Conservation (phyloP, 495 filamentous ascomycete genomes). For the Xanthoparmelia taractica region DNA sequence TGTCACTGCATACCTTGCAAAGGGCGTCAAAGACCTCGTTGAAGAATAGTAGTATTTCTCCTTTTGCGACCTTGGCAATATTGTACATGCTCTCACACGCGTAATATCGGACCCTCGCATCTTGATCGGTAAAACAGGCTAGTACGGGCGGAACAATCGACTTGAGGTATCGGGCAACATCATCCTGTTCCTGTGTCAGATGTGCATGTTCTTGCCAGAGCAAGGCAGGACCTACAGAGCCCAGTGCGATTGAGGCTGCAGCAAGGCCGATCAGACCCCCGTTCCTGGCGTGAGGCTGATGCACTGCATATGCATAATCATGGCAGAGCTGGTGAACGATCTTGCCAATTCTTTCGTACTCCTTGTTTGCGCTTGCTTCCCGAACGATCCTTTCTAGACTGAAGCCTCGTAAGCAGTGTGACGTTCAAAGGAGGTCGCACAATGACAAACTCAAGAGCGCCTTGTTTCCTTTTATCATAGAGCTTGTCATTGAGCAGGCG, state of each 20-base stretch:
- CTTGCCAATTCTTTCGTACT: constrained; percentile 68
- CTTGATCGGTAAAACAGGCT: constrained; percentile 97
- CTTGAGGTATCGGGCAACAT: constrained; percentile 83
- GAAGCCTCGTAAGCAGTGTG: constrained; percentile 19
- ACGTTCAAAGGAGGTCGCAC: neutral
- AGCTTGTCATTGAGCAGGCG: constrained; percentile 94
- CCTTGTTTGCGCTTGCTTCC: constrained; percentile 66
- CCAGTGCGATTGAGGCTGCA: constrained; percentile 91
- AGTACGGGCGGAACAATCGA: constrained; percentile 94
- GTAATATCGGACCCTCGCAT: constrained; percentile 96
- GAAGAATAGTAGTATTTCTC: constrained; percentile 91
- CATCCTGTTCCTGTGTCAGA: constrained; percentile 48
- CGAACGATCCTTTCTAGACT: constrained; percentile 89
- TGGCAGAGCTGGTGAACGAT: constrained; percentile 95
- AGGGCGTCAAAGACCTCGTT: constrained; percentile 97
- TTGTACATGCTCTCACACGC: constrained; percentile 99
- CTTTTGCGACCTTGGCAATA: constrained; percentile 98
- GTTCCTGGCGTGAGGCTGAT: constrained; percentile 95
- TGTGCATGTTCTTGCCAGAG: neutral
- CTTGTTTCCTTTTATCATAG: constrained; percentile 94
- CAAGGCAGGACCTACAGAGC: constrained; percentile 56
- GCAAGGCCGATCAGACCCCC: constrained; percentile 94
- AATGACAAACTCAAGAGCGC: constrained; percentile 81
- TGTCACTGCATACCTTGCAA: constrained; percentile 63
- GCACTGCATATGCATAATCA: constrained; percentile 94